Evolutionary conservation across 495 filamentous ascomycete genomes (phyloP).

Genomic region (Ramalina intermedia): DNA sequence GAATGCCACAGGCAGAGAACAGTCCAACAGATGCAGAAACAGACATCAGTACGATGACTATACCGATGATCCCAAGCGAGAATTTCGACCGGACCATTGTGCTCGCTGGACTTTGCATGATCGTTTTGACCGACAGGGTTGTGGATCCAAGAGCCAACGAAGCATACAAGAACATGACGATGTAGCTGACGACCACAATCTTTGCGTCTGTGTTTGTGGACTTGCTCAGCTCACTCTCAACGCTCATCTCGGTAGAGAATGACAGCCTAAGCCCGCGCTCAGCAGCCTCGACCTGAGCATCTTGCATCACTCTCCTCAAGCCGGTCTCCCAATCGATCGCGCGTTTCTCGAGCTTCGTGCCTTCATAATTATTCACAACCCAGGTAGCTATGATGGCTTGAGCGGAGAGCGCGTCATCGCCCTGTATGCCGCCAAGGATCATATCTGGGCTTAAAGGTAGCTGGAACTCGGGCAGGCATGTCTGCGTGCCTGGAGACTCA

Average conservation of each 20-base stretch:
- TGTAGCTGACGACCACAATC: slow-evolving; percentile 91
- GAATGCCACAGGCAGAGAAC: slow-evolving; percentile 78
- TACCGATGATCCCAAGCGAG: slow-evolving; percentile 78
- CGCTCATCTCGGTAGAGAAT: slow-evolving; percentile 84
- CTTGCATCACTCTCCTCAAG: slow-evolving; percentile 53
- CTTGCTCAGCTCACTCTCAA: slow-evolving; percentile 89
- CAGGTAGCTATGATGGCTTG: slow-evolving; percentile 77
- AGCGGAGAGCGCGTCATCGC: slow-evolving; percentile 55
- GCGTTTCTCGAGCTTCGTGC: slow-evolving; percentile 45
- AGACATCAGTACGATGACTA: slow-evolving; percentile 91
- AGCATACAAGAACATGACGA: slow-evolving; percentile 97
- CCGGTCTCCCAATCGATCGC: slow-evolving; percentile 84
- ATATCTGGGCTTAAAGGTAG: slow-evolving; percentile 75
- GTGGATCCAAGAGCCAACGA: slow-evolving; percentile 83
- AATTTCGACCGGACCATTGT: slow-evolving; percentile 91
- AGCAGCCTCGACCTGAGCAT: slow-evolving; percentile 64
- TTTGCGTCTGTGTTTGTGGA: slow-evolving; percentile 95
- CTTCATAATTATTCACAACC: slow-evolving; percentile 84
- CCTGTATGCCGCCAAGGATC: slow-evolving; percentile 68
- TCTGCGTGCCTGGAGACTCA: slow-evolving; percentile 49
- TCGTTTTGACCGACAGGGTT: slow-evolving; percentile 55
- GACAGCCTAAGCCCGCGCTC: slow-evolving; percentile 70
- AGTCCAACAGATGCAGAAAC: slow-evolving; percentile 88
- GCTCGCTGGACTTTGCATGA: slow-evolving; percentile 66
- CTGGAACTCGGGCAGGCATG: slow-evolving; percentile 71